Conservation (phyloP, 805 yeast genomes). For the Soucietia sequanensis region DNA sequence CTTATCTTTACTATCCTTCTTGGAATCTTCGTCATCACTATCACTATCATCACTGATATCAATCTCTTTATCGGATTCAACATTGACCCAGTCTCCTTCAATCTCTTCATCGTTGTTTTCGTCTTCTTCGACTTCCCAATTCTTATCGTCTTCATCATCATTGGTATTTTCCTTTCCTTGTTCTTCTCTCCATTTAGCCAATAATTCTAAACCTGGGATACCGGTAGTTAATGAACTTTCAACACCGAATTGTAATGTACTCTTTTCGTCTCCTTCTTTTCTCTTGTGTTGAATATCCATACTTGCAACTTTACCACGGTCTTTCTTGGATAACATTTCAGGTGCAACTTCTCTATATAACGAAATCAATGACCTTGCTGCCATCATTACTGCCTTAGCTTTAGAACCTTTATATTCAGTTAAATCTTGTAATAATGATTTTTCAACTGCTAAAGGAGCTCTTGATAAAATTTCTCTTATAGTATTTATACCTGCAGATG, state of each 20-base stretch:
- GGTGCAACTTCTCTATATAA: constrained; percentile 95
- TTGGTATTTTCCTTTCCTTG: constrained; percentile 56
- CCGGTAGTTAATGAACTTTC: constrained; percentile 63
- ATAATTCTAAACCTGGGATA: constrained; percentile 87
- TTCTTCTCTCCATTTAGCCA: constrained; percentile 79
- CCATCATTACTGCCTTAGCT: constrained; percentile 90
- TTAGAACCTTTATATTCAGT: constrained; percentile 90
- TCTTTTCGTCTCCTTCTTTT: constrained; percentile 42
- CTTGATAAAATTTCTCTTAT: constrained; percentile 90
- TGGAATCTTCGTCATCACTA: constrained; percentile 38
- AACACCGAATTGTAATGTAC: constrained; percentile 62
- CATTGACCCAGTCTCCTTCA: constrained; percentile 91
- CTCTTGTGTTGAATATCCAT: constrained; percentile 62
- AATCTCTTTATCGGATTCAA: constrained; percentile 79
- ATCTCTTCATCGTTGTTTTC: constrained; percentile 51
- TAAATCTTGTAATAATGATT: constrained; percentile 83
- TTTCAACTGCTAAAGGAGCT: constrained; percentile 93
- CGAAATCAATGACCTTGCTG: constrained; percentile 83
- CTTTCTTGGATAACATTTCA: constrained; percentile 85
- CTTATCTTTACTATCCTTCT: constrained; percentile 26
- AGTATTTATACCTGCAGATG: constrained; percentile 96
- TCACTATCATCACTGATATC: constrained; percentile 52
- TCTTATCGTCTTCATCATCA: constrained; percentile 41
- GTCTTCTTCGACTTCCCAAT: constrained; percentile 60
- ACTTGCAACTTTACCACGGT: constrained; percentile 90